A percentile compares a stretch with the other conserved stretches of the same genome.
These are phyloP conservation scores for Lactifluus piperatus DNA, from an alignment of 768 basidiomycete species.

Conservation along the genomic window DNA sequence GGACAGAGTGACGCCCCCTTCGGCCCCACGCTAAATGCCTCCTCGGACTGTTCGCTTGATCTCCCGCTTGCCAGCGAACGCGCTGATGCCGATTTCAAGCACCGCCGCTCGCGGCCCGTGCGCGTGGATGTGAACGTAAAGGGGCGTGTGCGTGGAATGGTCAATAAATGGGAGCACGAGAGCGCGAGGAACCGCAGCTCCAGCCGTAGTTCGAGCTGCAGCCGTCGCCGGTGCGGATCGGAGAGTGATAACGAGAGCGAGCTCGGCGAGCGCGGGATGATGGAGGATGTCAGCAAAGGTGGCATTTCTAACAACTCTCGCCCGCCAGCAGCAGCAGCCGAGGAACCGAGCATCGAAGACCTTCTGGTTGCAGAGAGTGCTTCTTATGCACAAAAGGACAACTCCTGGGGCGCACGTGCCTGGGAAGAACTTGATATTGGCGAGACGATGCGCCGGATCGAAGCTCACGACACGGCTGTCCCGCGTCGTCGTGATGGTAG, in stretches of 20 bases:
- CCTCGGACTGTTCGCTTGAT: slow-evolving; percentile 32
- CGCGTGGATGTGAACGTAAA: not conserved
- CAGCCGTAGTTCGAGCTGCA: not conserved
- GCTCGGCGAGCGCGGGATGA: not conserved
- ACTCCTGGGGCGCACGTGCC: slow-evolving; percentile 30
- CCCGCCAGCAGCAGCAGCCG: not conserved
- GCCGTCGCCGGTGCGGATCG: not conserved
- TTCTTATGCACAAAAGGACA: slow-evolving; percentile 3
- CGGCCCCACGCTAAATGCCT: slow-evolving; percentile 24
- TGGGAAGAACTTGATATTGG: slow-evolving; percentile 32
- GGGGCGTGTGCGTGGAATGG: slow-evolving; percentile 18
- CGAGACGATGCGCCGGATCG: slow-evolving; percentile 28
- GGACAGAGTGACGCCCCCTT: slow-evolving; percentile 23
- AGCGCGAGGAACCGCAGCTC: slow-evolving; percentile 5
- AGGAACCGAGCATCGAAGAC: slow-evolving; percentile 28
- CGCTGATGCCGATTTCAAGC: not conserved
- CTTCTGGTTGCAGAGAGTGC: slow-evolving; percentile 23
- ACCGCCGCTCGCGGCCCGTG: not conserved
- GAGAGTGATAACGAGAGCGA: slow-evolving; percentile 13
- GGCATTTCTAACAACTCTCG: not conserved
- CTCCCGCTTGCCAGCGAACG: slow-evolving; percentile 16
- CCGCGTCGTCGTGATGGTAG: slow-evolving; percentile 9
- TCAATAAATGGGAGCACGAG: slow-evolving; percentile 19
- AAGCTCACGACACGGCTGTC: slow-evolving; percentile 13
- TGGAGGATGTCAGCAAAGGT: not conserved